Percentiles rank a stretch among this genome's conserved stretches.
Conservation (phyloP, 148 eudicot genomes). For the Camellia lanceoleosa region DNA sequence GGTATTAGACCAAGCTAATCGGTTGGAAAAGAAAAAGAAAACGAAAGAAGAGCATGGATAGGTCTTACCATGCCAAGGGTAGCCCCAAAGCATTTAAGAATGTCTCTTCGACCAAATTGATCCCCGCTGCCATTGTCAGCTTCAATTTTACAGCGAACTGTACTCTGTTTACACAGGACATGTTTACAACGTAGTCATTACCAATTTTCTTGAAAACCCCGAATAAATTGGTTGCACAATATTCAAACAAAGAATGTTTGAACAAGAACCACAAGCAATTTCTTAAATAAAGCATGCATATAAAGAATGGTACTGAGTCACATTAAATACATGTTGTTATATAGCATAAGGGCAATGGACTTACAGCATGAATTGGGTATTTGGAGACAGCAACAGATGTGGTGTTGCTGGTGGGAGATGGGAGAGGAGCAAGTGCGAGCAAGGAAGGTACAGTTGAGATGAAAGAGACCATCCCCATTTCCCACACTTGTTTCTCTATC, state of each 20-base stretch:
- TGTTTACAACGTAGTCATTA: background rate
- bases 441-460: constrained; percentile 63
- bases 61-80: constrained; percentile 54
- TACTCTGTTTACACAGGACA: constrained; percentile 36
- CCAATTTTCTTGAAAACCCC: background rate
- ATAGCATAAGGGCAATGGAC: background rate
- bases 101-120: constrained; percentile 55
- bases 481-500: no score
- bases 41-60: background rate
- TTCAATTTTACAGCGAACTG: constrained; percentile 47
- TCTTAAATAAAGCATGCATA: background rate
- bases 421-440: constrained; percentile 30
- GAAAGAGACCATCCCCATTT: constrained; percentile 53
- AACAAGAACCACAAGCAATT: background rate
- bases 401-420: constrained; percentile 29
- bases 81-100: constrained; percentile 57
- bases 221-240: no score
- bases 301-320: background rate
- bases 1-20: background rate
- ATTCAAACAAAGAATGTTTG: background rate
- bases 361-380: constrained; percentile 40
- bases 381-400: constrained; percentile 24
- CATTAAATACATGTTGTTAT: background rate
- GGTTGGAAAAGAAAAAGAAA: background rate
- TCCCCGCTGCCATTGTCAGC: constrained; percentile 28